phyloP scores from a whole-genome alignment of 768 basidiomycete species.

The Udeniomyces megalosporus region DNA sequence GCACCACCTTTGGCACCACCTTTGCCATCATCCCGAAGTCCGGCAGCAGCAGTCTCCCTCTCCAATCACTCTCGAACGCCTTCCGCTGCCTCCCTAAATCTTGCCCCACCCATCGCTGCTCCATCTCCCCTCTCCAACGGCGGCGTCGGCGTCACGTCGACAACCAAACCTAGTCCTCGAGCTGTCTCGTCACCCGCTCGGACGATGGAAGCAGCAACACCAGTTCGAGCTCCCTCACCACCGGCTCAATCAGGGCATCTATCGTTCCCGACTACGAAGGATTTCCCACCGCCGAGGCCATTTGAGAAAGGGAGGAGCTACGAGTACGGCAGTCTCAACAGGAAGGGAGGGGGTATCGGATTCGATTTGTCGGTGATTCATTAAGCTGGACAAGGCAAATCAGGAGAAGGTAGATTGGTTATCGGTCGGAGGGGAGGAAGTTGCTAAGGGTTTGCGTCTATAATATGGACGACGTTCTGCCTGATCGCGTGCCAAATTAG shows the following conservation, averaged over 20 bases:
- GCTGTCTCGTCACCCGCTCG: neutral
- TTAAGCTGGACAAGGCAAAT: no score
- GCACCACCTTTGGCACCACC: conserved; percentile 4
- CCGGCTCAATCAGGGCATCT: conserved; percentile 51
- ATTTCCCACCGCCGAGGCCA: conserved; percentile 59
- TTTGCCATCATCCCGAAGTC: neutral
- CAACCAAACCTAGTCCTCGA: neutral
- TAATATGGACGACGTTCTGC: no score
- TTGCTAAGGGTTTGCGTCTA: no score
- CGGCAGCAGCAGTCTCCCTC: neutral
- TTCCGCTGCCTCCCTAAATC: neutral
- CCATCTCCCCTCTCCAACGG: neutral
- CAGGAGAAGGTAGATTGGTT: no score
- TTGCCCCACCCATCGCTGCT: neutral
- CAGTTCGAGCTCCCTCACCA: conserved; percentile 38
- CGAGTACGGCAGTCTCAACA: conserved; percentile 49
- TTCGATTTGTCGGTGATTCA: no score
- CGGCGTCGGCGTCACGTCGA: neutral
- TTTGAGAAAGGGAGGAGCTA: conserved; percentile 38
- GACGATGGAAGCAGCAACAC: conserved; percentile 9
- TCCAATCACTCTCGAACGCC: neutral
- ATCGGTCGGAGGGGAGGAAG: no score
- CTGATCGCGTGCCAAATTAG: no score
- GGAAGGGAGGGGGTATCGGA: conserved; percentile 34
- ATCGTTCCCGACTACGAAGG: conserved; percentile 52